Evolutionary conservation across 2,329 filamentous ascomycete species (phyloP), one percentile per base, ranked within the genome.

Genomic region (Ilyonectria mors-panacis): DNA sequence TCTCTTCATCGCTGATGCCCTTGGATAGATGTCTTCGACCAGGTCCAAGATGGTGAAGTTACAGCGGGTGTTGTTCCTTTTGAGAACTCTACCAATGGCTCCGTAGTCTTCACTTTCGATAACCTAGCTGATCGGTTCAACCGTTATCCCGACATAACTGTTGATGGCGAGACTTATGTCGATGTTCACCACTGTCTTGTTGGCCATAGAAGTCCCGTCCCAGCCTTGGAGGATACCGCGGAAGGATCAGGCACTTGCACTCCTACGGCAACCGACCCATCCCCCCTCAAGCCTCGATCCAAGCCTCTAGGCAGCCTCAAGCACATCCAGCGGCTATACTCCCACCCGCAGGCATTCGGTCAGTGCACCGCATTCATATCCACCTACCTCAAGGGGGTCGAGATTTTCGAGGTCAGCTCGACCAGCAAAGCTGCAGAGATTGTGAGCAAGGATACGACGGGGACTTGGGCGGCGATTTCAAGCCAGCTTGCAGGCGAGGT

Each of bases 71-170:
- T 98, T 35, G 93, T 98, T 2, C 96, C 96, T 7, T 95, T 97
- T 81, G 95, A 98, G 79, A 99, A 99, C 84, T 97, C 93, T 45
- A 95, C 94, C 78, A 97, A 98, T 81, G 96, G 96, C 76, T 92
- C 92, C 61, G 96, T 99, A 56, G 90, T 96, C 63, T 93, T 94
- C 80, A 97, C 95, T 0, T 88, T 98, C 26, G 95, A 98, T 81
- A 89, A 95, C 71, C 89, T 99, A 67, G 94, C 94, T 71, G 94
- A 97, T 81, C 86, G 92, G 28, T 83, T 89, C 44, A 81, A 80
- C 47, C 81, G 82, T 48, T 94, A 93, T 77, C 85, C 86, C 12
- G 89, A 93, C 77, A 87, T 98, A 51, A 85, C 87, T 54, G 92
- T 98, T 45, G 93, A 91, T 77, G 93, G 89, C 51, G 96, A 98